Base-by-base conservation (phyloP, 352 stramenopile species). In the Phytophthora lateralis region DNA sequence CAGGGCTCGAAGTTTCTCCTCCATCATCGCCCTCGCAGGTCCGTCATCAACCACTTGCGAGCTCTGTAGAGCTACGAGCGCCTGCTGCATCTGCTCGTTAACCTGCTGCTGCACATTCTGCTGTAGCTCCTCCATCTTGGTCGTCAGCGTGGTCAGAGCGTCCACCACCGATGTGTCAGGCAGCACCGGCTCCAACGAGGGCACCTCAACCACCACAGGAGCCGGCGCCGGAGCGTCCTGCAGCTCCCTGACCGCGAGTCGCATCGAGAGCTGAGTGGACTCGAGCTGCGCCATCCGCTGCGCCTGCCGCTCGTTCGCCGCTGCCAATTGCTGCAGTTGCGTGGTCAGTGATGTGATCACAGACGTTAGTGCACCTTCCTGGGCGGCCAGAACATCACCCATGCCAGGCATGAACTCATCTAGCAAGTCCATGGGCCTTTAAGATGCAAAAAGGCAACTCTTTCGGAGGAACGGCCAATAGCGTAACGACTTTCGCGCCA, bases 381-480 rank as follows among this genome's bases (percentile, higher is more conserved):
- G 82, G 12, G 80, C 75, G 0, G 66, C 72, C 46, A 91, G 74
- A 27, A 90, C 73, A 45, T 75, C 76, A 42, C 67, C 78, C 67
- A 91, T 80, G 45, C 82, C 80, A 24, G 80, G 82, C 57, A 91
- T 70, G 38, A 89, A 53, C 51, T 89, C 78, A 51, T 88, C 82
- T 26, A 91, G 73, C 45, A 67, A 58, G 55, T 74, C 82, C 82
- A 91, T 91, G 18, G 20, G 9, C 20, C 10, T 2, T 35, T 37
- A 21, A 18, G 32, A 30, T 11, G 18, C 39, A 45, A 45, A 39
- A 45, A 27, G 18, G 39, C 29, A 47, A 45, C 24, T 45, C 38
- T 7, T 32, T 14, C 41, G 32, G 30, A 20, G 44, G 26, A 56
- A 43, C 45, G 21, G 42, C 37, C 41, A 30, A 30, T 30, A 30